phyloP scores from a whole-genome alignment of 2,329 filamentous ascomycete species.

The Talaromyces sp. region DNA sequence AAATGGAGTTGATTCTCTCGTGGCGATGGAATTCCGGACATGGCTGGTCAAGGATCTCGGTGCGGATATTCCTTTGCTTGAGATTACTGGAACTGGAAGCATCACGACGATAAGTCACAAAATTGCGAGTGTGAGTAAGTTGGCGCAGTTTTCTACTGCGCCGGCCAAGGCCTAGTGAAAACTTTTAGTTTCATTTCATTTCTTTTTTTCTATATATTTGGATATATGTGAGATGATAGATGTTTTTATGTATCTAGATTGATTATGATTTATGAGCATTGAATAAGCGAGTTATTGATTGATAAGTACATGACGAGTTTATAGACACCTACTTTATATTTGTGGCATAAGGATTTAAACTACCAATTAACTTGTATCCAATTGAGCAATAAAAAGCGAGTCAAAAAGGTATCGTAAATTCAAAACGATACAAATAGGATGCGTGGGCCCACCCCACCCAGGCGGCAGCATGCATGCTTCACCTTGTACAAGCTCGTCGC shows the following conservation, averaged over 20 bases:
- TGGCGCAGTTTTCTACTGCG: conserved; percentile 8
- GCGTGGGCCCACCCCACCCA: no score
- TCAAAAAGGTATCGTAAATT: no score
- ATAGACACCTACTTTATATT: no score
- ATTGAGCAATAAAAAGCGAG: no score
- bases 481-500: no score
- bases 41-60: conserved; percentile 26
- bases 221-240: not conserved
- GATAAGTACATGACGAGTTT: no score
- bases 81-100: conserved; percentile 15
- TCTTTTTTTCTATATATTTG: not conserved
- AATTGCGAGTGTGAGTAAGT: conserved; percentile 16
- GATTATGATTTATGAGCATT: not conserved
- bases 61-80: conserved; percentile 18
- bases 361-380: no score
- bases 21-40: conserved; percentile 27
- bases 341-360: no score
- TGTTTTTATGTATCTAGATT: not conserved
- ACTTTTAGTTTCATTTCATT: not conserved
- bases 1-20: conserved; percentile 24
- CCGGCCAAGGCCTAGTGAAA: not conserved
- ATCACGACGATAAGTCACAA: conserved; percentile 17
- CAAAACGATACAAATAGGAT: no score
- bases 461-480: no score
- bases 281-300: not conserved